Evolutionary conservation across 208 protist genomes (phyloP).

Genomic region (Tetramitus jugosus): DNA sequence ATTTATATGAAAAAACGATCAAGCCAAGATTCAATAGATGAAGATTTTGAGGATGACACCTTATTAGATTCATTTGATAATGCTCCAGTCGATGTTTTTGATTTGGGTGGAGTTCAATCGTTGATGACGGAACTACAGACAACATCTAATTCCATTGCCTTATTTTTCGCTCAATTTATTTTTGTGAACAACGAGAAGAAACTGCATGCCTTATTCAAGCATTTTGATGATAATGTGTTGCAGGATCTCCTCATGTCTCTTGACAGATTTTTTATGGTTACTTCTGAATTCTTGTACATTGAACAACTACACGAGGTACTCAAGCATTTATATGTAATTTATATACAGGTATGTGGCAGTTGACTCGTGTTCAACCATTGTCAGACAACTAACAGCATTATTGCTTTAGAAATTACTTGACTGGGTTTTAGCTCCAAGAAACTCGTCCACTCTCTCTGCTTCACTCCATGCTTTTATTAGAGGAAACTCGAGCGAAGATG

Average conservation of each 20-base stretch:
- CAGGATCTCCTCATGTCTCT: not conserved
- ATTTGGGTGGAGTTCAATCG: not conserved
- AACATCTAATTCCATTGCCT: not conserved
- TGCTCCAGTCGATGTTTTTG: not conserved
- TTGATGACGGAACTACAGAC: not conserved
- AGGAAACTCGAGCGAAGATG: too few relatives aligned
- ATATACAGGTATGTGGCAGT: too few relatives aligned
- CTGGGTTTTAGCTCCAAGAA: too few relatives aligned
- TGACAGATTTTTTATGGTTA: slow-evolving; percentile 6
- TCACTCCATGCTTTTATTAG: too few relatives aligned
- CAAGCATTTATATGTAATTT: slow-evolving; percentile 5
- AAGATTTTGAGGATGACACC: not conserved
- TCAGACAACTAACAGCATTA: too few relatives aligned
- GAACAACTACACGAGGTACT: slow-evolving; percentile 12
- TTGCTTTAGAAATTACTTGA: too few relatives aligned
- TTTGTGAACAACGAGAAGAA: not conserved
- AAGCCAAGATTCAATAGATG: not conserved
- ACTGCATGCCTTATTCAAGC: not conserved
- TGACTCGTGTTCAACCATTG: too few relatives aligned
- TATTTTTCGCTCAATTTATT: not conserved
- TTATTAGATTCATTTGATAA: not conserved
- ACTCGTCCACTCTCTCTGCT: too few relatives aligned
- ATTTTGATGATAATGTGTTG: not conserved
- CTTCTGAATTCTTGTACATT: not conserved
- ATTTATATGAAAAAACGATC: not conserved